Evolutionary conservation across 805 yeast species (phyloP).

Genomic region (Lachancea thermotolerans): DNA sequence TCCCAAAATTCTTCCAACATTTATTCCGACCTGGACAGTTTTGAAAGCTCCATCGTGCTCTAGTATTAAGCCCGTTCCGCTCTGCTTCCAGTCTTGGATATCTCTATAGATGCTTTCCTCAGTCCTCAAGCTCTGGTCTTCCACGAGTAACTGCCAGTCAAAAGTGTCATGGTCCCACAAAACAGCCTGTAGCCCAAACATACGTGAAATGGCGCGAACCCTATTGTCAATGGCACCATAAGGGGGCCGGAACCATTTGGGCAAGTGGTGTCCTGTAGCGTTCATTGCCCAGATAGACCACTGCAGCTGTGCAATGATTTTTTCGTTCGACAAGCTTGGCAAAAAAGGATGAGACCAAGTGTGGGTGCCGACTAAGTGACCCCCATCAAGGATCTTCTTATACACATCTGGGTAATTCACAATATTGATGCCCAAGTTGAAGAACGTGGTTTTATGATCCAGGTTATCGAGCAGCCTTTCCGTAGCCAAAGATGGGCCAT

Average conservation of each 20-base stretch:
- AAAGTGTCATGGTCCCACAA: constrained; percentile 88
- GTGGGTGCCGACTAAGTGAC: constrained; percentile 82
- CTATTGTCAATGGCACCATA: constrained; percentile 92
- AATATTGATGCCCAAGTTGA: constrained; percentile 77
- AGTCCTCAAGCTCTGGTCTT: constrained; percentile 35
- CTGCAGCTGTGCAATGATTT: constrained; percentile 79
- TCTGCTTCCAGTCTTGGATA: constrained; percentile 45
- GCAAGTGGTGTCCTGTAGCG: constrained; percentile 81
- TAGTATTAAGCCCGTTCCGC: constrained; percentile 58
- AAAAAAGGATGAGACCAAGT: constrained; percentile 90
- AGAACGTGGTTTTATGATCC: constrained; percentile 61
- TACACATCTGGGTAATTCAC: constrained; percentile 73
- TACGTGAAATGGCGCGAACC: constrained; percentile 68
- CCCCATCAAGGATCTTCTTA: constrained; percentile 43
- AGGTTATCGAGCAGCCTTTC: constrained; percentile 49
- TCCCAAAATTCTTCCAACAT: constrained; percentile 50
- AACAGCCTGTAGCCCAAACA: constrained; percentile 81
- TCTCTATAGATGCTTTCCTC: constrained; percentile 50
- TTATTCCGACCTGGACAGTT: constrained; percentile 65
- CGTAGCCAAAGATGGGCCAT: constrained; percentile 83
- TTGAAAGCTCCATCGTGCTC: constrained; percentile 74
- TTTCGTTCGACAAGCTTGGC: constrained; percentile 70
- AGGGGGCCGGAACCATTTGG: constrained; percentile 94
- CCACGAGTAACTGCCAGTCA: constrained; percentile 74
- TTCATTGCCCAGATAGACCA: constrained; percentile 99